Percentiles rank a stretch among this genome's conserved stretches.
phyloP scores from a whole-genome alignment of 768 basidiomycete genomes.

The Leccinum barrowsii region DNA sequence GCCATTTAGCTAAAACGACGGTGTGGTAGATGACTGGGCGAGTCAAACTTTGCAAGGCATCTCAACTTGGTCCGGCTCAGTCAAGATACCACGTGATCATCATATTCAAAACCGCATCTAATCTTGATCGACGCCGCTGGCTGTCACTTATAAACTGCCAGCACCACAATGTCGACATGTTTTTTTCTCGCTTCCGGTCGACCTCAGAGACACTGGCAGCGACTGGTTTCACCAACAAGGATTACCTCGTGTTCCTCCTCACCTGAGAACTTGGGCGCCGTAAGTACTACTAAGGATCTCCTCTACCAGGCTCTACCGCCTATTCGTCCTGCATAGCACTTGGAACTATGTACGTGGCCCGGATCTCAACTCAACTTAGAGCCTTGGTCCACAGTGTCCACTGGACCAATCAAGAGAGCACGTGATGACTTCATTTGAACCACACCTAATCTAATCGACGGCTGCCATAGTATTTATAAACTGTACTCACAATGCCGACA shows the following conservation, averaged over 20 bases:
- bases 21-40: not conserved
- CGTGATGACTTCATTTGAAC: slow-evolving; percentile 13
- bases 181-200: not conserved
- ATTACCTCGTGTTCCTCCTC: too few species aligned
- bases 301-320: not conserved
- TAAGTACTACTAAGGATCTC: not conserved
- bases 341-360: slow-evolving; percentile 64
- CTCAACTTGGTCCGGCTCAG: slow-evolving; percentile 14
- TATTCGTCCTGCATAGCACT: slow-evolving; percentile 28
- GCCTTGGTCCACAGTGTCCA: slow-evolving; percentile 5
- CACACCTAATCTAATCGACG: slow-evolving; percentile 16
- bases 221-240: too few species aligned
- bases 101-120: not conserved
- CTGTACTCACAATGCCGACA: not conserved
- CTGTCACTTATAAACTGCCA: too few species aligned
- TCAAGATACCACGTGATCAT: slow-evolving; percentile 25
- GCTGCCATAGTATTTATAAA: not conserved
- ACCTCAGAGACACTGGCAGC: not conserved
- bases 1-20: slow-evolving; percentile 33
- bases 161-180: slow-evolving; percentile 1
- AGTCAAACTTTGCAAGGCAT: not conserved
- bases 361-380: slow-evolving; percentile 17
- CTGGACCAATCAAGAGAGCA: slow-evolving; percentile 12
- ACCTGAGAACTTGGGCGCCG: too few species aligned
- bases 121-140: slow-evolving; percentile 12